Conservation (phyloP, 345 rosid species). For the Acer yangbiense region DNA sequence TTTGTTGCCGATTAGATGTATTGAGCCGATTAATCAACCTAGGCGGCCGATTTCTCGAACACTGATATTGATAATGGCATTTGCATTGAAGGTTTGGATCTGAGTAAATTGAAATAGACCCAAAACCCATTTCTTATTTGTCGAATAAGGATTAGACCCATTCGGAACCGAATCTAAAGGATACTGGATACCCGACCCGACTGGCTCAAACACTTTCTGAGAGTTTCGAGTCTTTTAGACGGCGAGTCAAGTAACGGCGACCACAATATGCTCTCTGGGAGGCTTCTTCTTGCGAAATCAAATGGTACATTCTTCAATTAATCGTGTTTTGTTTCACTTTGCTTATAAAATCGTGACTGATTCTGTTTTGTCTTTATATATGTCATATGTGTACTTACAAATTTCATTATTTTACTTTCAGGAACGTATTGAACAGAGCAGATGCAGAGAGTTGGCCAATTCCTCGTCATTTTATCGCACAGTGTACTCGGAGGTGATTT, state of each 20-base stretch:
- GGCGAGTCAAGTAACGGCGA: not conserved
- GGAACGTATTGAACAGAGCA: conserved; percentile 36
- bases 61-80: too few species aligned
- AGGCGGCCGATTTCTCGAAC: too few species aligned
- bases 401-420: conserved; percentile 16
- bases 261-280: not conserved
- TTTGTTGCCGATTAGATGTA: too few species aligned
- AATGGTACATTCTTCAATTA: not conserved
- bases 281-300: conserved; percentile 4
- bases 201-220: too few species aligned
- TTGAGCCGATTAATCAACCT: too few species aligned
- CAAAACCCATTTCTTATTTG: not conserved
- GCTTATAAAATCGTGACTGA: too few species aligned
- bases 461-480: conserved; percentile 55
- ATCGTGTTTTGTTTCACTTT: not conserved
- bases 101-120: too few species aligned
- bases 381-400: not conserved
- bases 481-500: conserved; percentile 72
- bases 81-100: too few species aligned
- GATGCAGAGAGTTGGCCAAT: conserved; percentile 44
- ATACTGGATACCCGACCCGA: not conserved
- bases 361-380: not conserved
- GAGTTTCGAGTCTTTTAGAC: not conserved
- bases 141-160: not conserved
- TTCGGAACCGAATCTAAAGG: not conserved